Evolutionary conservation across 768 basidiomycete genomes (phyloP), one percentile per base, ranked within the genome.

Genomic region (Kondoa subrosea): DNA sequence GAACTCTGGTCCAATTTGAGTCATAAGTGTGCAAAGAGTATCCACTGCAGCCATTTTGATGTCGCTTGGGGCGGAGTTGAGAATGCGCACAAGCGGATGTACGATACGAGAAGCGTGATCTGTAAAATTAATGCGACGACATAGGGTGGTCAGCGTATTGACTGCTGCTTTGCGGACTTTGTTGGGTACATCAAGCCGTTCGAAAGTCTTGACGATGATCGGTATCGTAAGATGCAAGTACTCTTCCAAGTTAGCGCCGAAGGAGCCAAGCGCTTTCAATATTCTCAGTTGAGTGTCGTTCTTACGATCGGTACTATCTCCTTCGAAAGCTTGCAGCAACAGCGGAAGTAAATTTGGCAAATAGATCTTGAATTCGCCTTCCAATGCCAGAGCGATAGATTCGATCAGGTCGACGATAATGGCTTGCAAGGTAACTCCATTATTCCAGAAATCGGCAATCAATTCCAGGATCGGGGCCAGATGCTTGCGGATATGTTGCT

Each of bases 41-140:
- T 96, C 91, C 85, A 97, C 87, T 4, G 92, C 88, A 0, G 87
- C 84, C 77, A 83, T 83, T 26, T 89, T 82, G 60, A 97, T 79
- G 68, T 96, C 92, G 34, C 71, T 34, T 0, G 74, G 73, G 68
- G 87, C 87, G 32, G 70, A 71, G 71, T 82, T 85, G 67, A 99
- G 79, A 1, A 96, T 88, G 40, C 95, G 83, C 56, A 90, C 87
- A 29, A 99, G 81, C 2, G 95, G 92, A 73, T 97, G 95, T 4
- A 99, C 89, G 73, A 97, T 95, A 27, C 93, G 85, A 12, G 91
- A 93, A 26, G 95, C 91, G 71, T 97, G 93, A 74, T 97, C 95
- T 2, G 90, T 91, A 75, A 99, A 96, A 78, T 97, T 96, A 72
- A 97, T 90, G 67, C 91, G 83, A 71, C 87, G 83, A 3, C 91